Evolutionary conservation across 495 filamentous ascomycete species (phyloP).

Genomic region (Alectoria sarmentosa): DNA sequence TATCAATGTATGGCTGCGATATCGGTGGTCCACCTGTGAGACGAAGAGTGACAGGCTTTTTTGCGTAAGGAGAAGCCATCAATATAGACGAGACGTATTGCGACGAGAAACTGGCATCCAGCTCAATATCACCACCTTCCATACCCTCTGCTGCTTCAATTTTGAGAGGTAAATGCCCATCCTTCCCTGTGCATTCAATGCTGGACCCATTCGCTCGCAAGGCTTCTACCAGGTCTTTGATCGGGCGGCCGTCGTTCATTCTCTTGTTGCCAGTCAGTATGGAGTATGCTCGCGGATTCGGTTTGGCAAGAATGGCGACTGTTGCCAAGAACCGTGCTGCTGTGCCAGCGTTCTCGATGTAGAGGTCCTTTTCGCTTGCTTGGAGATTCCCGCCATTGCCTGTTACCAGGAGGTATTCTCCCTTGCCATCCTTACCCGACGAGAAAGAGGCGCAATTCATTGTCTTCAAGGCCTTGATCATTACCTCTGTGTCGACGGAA

Average conservation of each 20-base stretch:
- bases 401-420: constrained; percentile 79
- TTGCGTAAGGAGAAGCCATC: constrained; percentile 96
- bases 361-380: constrained; percentile 69
- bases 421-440: constrained; percentile 75
- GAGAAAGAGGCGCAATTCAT: constrained; percentile 86
- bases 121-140: constrained; percentile 82
- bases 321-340: constrained; percentile 93
- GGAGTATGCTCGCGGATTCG: constrained; percentile 55
- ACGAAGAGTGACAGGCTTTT: constrained; percentile 81
- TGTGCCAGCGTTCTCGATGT: constrained; percentile 95
- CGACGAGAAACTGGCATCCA: constrained; percentile 90
- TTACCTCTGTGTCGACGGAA: constrained; percentile 95
- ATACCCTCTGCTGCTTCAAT: constrained; percentile 80
- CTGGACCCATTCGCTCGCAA: constrained; percentile 74
- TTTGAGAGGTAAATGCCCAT: constrained; percentile 57
- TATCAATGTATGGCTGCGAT: constrained; percentile 95
- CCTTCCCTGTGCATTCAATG: constrained; percentile 73
- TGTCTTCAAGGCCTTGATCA: constrained; percentile 79
- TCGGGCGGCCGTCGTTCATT: constrained; percentile 87
- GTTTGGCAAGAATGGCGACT: constrained; percentile 75
- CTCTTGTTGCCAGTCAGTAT: constrained; percentile 88
- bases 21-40: constrained; percentile 93
- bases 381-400: constrained; percentile 81
- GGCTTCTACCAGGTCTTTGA: constrained; percentile 89
- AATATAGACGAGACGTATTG: constrained; percentile 96